A percentile compares a stretch with the other conserved stretches of the same genome.
Conservation (phyloP, 1,139 yeast genomes). For the Kazachstania sp. region DNA sequence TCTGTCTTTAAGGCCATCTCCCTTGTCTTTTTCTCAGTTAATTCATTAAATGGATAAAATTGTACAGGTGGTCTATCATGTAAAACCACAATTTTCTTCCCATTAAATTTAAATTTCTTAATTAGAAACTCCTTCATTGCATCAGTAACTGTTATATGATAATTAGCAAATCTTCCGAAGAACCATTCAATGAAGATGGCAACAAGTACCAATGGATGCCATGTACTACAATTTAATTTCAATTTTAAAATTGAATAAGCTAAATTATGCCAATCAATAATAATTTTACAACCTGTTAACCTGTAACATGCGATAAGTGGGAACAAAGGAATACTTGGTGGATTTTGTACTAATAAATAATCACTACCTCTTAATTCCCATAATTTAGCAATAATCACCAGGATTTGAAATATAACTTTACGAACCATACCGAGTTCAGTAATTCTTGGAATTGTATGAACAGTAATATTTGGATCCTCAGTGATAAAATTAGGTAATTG, state of each 20-base stretch:
- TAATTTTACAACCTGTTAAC: slow-evolving; percentile 48
- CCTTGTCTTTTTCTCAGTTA: slow-evolving; percentile 15
- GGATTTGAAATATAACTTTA: slow-evolving; percentile 54
- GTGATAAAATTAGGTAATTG: slow-evolving; percentile 43
- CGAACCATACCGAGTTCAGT: slow-evolving; percentile 40
- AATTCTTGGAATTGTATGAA: slow-evolving; percentile 34
- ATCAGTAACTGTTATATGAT: slow-evolving; percentile 74
- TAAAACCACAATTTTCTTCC: slow-evolving; percentile 39
- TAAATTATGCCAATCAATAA: slow-evolving; percentile 95
- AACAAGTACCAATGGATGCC: slow-evolving; percentile 55
- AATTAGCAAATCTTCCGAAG: slow-evolving; percentile 55
- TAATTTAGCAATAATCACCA: slow-evolving; percentile 40
- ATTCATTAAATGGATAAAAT: slow-evolving; percentile 44
- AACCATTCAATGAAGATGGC: slow-evolving; percentile 49
- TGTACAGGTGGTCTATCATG: slow-evolving; percentile 70
- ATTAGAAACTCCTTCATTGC: slow-evolving; percentile 58
- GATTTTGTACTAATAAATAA: slow-evolving; percentile 78
- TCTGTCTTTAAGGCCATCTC: slow-evolving; percentile 24
- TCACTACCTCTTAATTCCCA: slow-evolving; percentile 53
- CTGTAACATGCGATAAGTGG: slow-evolving; percentile 53
- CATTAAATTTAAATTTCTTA: slow-evolving; percentile 41
- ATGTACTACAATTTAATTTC: slow-evolving; percentile 38
- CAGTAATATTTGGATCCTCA: slow-evolving; percentile 45
- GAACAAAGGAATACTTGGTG: slow-evolving; percentile 83
- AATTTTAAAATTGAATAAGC: slow-evolving; percentile 77